phyloP scores from a whole-genome alignment of 257 asterid species.

The Solanum medicagineum region DNA sequence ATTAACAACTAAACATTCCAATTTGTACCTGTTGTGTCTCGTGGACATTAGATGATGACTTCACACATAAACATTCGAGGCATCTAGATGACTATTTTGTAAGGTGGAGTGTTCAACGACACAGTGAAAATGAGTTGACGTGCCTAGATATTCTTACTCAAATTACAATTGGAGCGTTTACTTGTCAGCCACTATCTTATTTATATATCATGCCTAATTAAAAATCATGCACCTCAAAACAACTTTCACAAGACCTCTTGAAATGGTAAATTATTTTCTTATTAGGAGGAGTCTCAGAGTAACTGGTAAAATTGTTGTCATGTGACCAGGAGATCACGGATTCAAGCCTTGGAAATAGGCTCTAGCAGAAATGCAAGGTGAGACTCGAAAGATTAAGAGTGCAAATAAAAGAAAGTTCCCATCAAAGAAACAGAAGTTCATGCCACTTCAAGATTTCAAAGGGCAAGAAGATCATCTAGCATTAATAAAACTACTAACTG shows the following conservation, averaged over 20 bases:
- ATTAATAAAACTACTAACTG: background rate
- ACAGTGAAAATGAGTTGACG: background rate
- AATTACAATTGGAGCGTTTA: background rate
- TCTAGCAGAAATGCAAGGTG: no score
- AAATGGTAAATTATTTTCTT: background rate
- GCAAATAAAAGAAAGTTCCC: background rate
- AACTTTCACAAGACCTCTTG: background rate
- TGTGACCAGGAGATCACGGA: no score
- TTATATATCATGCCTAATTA: background rate
- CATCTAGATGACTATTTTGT: background rate
- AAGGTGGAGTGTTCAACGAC: background rate
- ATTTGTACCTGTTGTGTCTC: background rate
- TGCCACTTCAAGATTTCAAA: background rate
- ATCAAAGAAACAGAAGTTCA: background rate
- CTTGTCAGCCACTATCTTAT: no score
- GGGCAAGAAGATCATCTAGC: background rate
- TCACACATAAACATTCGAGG: background rate
- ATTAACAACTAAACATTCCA: background rate
- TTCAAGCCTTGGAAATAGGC: no score
- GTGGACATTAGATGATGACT: accelerated
- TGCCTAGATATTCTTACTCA: background rate
- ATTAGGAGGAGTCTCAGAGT: background rate
- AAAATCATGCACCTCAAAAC: background rate
- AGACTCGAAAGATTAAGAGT: background rate
- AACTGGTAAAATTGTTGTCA: no score